Evolutionary conservation across 768 basidiomycete species (phyloP), one percentile per base, ranked within the genome.

Genomic region (Suillus subaureus): DNA sequence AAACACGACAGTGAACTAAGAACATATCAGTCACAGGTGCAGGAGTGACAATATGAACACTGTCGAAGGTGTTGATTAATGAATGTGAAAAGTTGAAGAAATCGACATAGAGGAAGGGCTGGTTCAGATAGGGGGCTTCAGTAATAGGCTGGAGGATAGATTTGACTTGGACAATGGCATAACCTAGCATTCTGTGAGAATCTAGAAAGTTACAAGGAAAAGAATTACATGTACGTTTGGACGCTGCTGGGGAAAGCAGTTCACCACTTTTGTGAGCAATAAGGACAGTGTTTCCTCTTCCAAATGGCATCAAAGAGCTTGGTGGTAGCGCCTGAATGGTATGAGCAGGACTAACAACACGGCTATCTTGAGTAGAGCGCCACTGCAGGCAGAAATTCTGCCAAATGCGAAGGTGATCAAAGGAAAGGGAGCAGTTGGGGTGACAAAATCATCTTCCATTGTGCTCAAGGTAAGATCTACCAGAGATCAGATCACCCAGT

Each of bases 401-500:
- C 61, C 62, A 63, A 51, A 63, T 1, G 1, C 3, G 37, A 43
- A 58, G 18, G 6, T 15, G 6, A 51, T 43, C 31, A 39, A 65
- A 65, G 42, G 64, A 40, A 21, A 64, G 55, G 26, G 51, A 63
- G 13, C 54, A 61, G 23, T 58, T 40, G n/a, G 28, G 43, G 15
- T 8, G 18, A 57, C 51, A 33, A n/a, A 61, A 8, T 31, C 6
- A 28, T 3, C 31, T 42, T n/a, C 62, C 39, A 23, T 40, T 63
- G 33, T 37, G 6, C 11, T 16, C 18, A 2, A 42, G 39, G 37
- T 65, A 69, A 1, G 47, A 65, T 16, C 15, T 43, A 2, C 39
- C 43, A 45, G 49, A 52, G 45, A 57, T 37, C 18, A 54, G 69
- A 42, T 70, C 63, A 6, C 60, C 66, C 4, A 70, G 52, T 1